Evolutionary conservation across 202 grass and related monocot species (phyloP).

Genomic region (Carex arenaria): DNA sequence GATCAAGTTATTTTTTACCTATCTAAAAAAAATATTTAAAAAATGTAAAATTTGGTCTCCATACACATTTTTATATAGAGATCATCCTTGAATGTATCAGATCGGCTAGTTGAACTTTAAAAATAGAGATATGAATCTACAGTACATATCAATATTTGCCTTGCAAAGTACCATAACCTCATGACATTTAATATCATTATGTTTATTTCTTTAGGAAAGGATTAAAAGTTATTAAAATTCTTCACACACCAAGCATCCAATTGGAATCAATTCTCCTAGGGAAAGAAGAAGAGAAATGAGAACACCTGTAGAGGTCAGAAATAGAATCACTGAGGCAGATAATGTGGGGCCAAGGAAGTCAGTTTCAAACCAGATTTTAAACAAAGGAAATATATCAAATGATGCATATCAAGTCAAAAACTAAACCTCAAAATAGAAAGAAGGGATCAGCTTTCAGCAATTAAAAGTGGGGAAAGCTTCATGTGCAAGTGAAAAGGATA

Average conservation of each 20-base stretch:
- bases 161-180: no score
- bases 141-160: no score
- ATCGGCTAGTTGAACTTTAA: no score
- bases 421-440: neutral
- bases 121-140: no score
- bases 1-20: no score
- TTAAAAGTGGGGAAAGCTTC: conserved; percentile 7
- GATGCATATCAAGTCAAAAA: neutral
- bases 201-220: neutral
- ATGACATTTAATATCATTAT: neutral
- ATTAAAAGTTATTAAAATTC: neutral
- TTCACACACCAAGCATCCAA: neutral
- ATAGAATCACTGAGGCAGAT: neutral
- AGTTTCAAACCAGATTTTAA: neutral
- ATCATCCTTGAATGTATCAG: no score
- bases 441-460: conserved; percentile 1
- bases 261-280: neutral
- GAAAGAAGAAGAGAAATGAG: neutral
- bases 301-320: neutral
- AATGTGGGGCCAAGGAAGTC: neutral
- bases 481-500: conserved; percentile 6
- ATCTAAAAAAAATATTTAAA: no score
- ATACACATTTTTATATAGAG: no score
- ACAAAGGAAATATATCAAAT: neutral
- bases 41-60: no score